These are phyloP conservation scores for Solanum sparsipilum DNA, from an alignment of 257 asterid genomes.

Conservation along the genomic window DNA sequence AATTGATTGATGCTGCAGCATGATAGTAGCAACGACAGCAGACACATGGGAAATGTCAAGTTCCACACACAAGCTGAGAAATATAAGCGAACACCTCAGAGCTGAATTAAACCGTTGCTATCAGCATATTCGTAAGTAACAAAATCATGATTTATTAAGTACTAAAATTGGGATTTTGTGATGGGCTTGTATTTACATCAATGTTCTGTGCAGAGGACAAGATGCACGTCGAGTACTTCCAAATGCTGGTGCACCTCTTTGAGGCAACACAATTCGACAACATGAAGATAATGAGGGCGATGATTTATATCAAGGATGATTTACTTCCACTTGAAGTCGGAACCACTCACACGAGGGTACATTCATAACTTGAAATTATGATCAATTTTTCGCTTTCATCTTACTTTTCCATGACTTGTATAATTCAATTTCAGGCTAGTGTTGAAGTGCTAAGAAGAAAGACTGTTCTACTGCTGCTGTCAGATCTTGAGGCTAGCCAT, in stretches of 20 bases:
- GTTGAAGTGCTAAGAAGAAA: slow-evolving; percentile 46
- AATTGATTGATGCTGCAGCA: slow-evolving; percentile 25
- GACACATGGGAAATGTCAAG: slow-evolving; percentile 75
- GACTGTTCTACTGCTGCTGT: slow-evolving; percentile 56
- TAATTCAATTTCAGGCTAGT: slow-evolving; percentile 15
- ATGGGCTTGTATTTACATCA: not conserved
- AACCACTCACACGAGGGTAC: slow-evolving; percentile 37
- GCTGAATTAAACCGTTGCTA: slow-evolving; percentile 40
- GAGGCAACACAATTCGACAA: slow-evolving; percentile 55
- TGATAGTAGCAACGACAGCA: slow-evolving; percentile 19
- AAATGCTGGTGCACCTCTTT: slow-evolving; percentile 39
- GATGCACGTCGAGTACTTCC: slow-evolving; percentile 45
- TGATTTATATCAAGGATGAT: slow-evolving; percentile 48
- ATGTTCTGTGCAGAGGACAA: slow-evolving; percentile 33
- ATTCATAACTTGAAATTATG: not conserved
- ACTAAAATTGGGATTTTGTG: not conserved
- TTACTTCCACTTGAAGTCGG: slow-evolving; percentile 46
- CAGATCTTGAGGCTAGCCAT: slow-evolving; percentile 48
- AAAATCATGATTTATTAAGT: not conserved
- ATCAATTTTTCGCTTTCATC: not conserved
- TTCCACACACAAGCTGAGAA: slow-evolving; percentile 40
- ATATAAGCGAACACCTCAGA: slow-evolving; percentile 44
- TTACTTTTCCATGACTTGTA: slow-evolving; percentile 12
- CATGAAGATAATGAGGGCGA: slow-evolving; percentile 43
- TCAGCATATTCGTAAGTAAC: slow-evolving; percentile 38